Conservation (phyloP, 2,329 filamentous ascomycete genomes). For the Botryotinia convoluta region DNA sequence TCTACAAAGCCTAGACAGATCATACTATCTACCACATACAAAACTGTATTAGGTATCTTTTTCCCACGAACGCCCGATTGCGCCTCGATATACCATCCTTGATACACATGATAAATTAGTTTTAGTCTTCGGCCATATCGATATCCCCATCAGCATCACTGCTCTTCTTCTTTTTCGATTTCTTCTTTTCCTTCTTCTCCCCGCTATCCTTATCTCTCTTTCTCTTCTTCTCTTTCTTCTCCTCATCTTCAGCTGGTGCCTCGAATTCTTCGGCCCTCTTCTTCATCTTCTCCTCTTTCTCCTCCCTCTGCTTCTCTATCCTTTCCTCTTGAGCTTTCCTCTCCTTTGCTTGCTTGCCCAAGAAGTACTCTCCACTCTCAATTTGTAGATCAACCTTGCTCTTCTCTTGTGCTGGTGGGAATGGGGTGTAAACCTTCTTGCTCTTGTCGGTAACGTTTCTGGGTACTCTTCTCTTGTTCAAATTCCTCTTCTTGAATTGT, state of each 20-base stretch:
- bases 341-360: constrained; percentile 90
- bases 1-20: not conserved
- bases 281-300: constrained; percentile 84
- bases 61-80: constrained; percentile 19
- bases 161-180: constrained; percentile 23
- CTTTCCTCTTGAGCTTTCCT: constrained; percentile 75
- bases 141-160: constrained; percentile 21
- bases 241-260: constrained; percentile 73
- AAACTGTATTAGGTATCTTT: constrained; percentile 7
- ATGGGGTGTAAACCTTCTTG: constrained; percentile 94
- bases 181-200: constrained; percentile 32
- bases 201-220: constrained; percentile 31
- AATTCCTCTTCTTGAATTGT: constrained; percentile 91
- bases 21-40: constrained; percentile 9
- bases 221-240: constrained; percentile 51
- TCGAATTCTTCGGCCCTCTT: constrained; percentile 84
- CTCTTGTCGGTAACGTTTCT: constrained; percentile 86
- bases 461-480: constrained; percentile 79
- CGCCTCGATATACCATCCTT: constrained; percentile 6
- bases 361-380: constrained; percentile 95
- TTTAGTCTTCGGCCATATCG: constrained; percentile 19
- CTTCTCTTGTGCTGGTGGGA: constrained; percentile 95
- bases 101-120: not conserved
- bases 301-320: constrained; percentile 79
- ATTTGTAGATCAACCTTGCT: constrained; percentile 98